phyloP scores from a whole-genome alignment of 2,329 filamentous ascomycete genomes.

The Penicillium sp. region DNA sequence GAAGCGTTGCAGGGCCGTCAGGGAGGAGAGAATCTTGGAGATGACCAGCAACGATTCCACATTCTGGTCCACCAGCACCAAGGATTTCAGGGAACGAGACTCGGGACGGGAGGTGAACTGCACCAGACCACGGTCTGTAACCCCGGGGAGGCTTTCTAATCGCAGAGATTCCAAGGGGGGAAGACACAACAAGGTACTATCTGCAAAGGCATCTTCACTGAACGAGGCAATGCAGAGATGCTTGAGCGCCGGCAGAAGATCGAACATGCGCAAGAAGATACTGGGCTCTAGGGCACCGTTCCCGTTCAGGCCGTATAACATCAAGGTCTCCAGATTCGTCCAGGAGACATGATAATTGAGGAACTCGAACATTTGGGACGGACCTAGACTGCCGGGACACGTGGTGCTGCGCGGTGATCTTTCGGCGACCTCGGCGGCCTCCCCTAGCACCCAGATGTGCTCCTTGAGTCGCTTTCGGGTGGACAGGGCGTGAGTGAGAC shows the following conservation, averaged over 20 bases:
- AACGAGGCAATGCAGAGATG: constrained; percentile 53
- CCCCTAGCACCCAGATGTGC: constrained; percentile 52
- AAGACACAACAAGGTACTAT: constrained; percentile 49
- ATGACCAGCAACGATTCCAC: constrained; percentile 48
- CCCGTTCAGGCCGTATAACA: constrained; percentile 44
- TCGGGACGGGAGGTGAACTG: constrained; percentile 46
- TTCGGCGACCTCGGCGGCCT: constrained; percentile 37
- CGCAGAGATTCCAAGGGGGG: constrained; percentile 49
- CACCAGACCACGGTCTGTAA: constrained; percentile 52
- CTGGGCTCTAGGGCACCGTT: constrained; percentile 48
- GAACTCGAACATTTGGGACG: constrained; percentile 47
- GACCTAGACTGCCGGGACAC: constrained; percentile 43
- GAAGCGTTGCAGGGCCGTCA: constrained; percentile 45
- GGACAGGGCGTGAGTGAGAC: constrained; percentile 51
- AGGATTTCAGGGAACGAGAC: constrained; percentile 40
- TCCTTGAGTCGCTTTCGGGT: constrained; percentile 50
- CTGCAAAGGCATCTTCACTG: constrained; percentile 49
- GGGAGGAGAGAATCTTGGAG: constrained; percentile 46
- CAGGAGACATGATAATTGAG: constrained; percentile 50
- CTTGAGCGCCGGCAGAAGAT: constrained; percentile 47
- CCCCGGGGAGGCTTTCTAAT: constrained; percentile 50
- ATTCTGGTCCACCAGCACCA: constrained; percentile 50
- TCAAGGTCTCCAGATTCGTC: constrained; percentile 48
- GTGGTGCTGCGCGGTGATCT: constrained; percentile 32
- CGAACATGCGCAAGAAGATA: constrained; percentile 49